Percentiles rank a stretch among this genome's conserved stretches.
Conservation (phyloP, 805 yeast genomes). For the Lipomyces starkeyi region DNA sequence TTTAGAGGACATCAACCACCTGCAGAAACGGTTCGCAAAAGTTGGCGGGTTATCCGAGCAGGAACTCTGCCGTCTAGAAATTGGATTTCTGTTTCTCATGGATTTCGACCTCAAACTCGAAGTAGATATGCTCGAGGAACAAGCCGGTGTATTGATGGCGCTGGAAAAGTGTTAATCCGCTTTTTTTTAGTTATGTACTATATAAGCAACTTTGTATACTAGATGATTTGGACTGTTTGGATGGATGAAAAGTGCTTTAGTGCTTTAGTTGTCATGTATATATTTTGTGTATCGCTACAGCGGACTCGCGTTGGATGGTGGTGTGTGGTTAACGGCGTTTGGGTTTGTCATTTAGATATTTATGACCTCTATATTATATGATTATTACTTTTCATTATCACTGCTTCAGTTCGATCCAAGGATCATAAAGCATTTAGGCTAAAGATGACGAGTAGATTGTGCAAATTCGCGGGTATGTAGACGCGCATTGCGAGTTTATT, state of each 20-base stretch:
- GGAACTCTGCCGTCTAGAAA: conserved; percentile 58
- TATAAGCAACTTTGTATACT: not conserved
- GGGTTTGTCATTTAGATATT: not conserved
- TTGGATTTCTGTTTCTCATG: conserved; percentile 56
- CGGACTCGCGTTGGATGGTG: not conserved
- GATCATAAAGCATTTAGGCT: no score
- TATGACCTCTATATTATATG: not conserved
- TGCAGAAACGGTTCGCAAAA: conserved; percentile 55
- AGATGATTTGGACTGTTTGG: not conserved
- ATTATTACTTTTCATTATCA: no score
- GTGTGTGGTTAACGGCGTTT: not conserved
- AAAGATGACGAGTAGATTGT: no score
- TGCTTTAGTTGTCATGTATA: not conserved
- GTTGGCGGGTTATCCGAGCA: conserved; percentile 54
- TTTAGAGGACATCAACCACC: conserved; percentile 55
- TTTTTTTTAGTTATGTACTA: not conserved
- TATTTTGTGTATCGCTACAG: not conserved
- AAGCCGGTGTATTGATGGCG: conserved; percentile 40
- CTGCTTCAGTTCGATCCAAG: no score
- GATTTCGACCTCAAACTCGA: conserved; percentile 58
- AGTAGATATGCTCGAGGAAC: conserved; percentile 45
- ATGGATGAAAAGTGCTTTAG: not conserved
- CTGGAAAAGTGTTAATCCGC: conserved; percentile 13
- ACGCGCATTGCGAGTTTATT: no score
- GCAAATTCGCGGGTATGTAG: no score